phyloP scores from a whole-genome alignment of 2,329 filamentous ascomycete genomes.

The Aureobasidium sp. region DNA sequence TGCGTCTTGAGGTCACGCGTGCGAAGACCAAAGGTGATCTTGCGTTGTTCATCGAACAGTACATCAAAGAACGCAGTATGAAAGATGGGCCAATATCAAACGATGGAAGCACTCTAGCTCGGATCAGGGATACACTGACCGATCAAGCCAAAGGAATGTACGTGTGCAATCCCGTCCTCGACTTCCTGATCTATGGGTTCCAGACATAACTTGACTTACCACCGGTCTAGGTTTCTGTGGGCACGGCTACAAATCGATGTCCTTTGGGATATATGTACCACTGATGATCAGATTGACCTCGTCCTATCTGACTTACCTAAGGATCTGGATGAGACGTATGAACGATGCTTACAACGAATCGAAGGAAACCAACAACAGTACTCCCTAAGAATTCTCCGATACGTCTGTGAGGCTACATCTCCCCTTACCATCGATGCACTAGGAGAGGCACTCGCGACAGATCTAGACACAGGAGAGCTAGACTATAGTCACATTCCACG shows the following conservation, averaged over 20 bases:
- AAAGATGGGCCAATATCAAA: background rate
- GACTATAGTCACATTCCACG: background rate
- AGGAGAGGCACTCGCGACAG: background rate
- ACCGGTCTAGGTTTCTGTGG: slow-evolving; percentile 3
- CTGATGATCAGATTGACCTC: background rate
- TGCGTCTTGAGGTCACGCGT: background rate
- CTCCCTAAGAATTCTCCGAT: background rate
- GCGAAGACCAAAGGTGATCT: background rate
- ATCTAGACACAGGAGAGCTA: background rate
- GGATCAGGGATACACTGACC: background rate
- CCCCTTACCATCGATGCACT: slow-evolving; percentile 5
- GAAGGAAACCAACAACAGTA: background rate
- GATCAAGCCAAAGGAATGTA: background rate
- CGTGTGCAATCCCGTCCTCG: background rate
- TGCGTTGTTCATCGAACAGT: background rate
- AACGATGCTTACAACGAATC: background rate
- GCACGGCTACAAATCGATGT: slow-evolving; percentile 6
- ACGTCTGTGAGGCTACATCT: background rate
- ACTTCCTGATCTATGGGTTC: too few species aligned
- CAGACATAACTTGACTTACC: background rate
- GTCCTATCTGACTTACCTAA: background rate
- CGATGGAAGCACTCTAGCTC: background rate
- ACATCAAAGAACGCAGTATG: background rate
- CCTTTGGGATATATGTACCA: background rate
- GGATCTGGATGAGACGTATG: slow-evolving; percentile 4